phyloP scores from a whole-genome alignment of 2,329 filamentous ascomycete species.

The Verticillium dahliae region DNA sequence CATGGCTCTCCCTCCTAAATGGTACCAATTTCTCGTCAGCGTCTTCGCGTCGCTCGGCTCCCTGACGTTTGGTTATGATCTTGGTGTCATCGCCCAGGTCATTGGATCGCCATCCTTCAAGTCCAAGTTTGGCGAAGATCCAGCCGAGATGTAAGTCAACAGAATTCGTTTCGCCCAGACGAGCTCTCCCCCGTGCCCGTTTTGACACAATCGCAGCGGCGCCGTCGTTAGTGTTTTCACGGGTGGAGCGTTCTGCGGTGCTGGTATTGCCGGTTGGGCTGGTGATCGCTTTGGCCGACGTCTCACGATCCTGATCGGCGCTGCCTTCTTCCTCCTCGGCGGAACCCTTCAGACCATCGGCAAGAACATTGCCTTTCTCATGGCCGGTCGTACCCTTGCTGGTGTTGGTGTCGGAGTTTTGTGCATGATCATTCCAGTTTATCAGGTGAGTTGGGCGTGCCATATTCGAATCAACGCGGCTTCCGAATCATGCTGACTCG shows the following conservation, averaged over 20 bases:
- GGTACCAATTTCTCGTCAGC: conserved; percentile 41
- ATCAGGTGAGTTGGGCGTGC: conserved; percentile 50
- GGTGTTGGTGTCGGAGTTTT: conserved; percentile 49
- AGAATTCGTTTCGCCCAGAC: neutral
- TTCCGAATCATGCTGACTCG: conserved; percentile 18
- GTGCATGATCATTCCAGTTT: conserved; percentile 47
- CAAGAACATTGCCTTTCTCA: conserved; percentile 50
- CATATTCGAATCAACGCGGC: too few species aligned
- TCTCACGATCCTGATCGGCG: conserved; percentile 64
- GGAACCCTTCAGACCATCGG: conserved; percentile 70
- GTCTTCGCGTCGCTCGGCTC: conserved; percentile 51
- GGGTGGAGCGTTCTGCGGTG: conserved; percentile 65
- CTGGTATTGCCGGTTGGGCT: conserved; percentile 53
- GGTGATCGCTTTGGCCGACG: conserved; percentile 63
- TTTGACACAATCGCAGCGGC: neutral
- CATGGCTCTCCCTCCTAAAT: conserved; percentile 37
- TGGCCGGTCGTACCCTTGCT: conserved; percentile 62
- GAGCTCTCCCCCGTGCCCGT: neutral
- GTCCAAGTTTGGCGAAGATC: conserved; percentile 25
- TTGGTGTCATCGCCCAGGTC: conserved; percentile 45
- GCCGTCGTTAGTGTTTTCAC: conserved; percentile 59
- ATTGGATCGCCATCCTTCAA: conserved; percentile 41
- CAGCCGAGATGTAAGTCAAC: neutral
- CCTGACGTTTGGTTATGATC: conserved; percentile 48
- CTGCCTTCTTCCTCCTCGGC: conserved; percentile 64